Evolutionary conservation across 75 land plant species (phyloP), one percentile per base, ranked within the genome.

Genomic region (Pinus tabuliformis): DNA sequence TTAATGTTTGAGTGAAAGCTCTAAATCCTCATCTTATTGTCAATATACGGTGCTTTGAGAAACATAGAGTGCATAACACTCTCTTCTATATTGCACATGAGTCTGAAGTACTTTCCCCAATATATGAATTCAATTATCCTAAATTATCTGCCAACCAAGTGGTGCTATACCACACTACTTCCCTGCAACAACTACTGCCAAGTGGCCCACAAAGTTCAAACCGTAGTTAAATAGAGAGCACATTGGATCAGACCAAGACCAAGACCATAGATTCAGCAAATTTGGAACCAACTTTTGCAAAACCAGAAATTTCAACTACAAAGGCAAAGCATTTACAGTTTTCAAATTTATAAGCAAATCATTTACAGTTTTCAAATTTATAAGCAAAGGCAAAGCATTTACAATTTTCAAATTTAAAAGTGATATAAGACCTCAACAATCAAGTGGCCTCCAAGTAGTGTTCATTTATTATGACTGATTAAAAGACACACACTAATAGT

Each of bases 401-500:
- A 49, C 71, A 68, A 22, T 68, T 18, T 33, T 65, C 20, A 20
- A n/a, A 8, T 39, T 37, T 42, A 68, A 54, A 42, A 39, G 37
- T 39, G 7, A 3, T 8, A 9, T 52, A 66, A 66, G 45, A 66
- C 52, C 42, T 66, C 13, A 66, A 66, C 20, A 66, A 42, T 68
- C 54, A 37, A 20, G 71, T 20, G 64, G 30, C 64, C 64, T 68
- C 45, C 70, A n/a, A 20, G 49, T 37, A n/a, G n/a, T 68, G 71
- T 20, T 68, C 42, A 39, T 68, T 45, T 17, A 20, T 45, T 17
- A 20, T 20, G 71, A 68, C 52, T 45, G 42, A 68, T 45, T 68
- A 22, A 42, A 42, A 42, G 11, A 8, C 71, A 66, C 71, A 66
- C 22, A 66, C 22, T 68, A 1, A 18, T 68, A n/a, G 49, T 68